Conservation (phyloP, 179 eudicot genomes). For the Dionaea muscipula region DNA sequence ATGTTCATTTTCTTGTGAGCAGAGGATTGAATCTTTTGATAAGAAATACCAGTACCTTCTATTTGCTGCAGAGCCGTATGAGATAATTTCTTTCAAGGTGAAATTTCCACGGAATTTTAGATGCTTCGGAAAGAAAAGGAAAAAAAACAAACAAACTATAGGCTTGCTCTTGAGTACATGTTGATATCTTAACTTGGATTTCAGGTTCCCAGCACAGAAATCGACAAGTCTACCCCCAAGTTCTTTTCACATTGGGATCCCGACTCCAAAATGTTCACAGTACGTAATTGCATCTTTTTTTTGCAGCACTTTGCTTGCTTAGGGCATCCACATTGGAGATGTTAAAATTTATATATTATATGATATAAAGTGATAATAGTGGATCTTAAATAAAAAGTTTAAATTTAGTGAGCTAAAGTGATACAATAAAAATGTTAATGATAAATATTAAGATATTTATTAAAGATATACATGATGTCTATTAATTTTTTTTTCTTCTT, state of each 20-base stretch:
- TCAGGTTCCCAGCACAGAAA: slow-evolving; percentile 91
- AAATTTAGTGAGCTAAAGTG: no score
- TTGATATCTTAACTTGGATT: slow-evolving; percentile 7
- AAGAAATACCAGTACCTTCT: slow-evolving; percentile 78
- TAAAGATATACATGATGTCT: no score
- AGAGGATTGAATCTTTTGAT: slow-evolving; percentile 78
- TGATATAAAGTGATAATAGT: no score
- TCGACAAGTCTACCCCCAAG: slow-evolving; percentile 89
- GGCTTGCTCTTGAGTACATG: no score
- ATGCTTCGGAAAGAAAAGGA: slow-evolving; percentile 2
- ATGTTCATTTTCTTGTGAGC: slow-evolving; percentile 13
- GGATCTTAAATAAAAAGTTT: no score
- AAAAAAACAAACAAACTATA: no score
- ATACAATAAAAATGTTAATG: no score
- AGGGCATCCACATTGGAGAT: no score
- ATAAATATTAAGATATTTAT: no score
- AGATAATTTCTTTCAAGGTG: slow-evolving; percentile 83
- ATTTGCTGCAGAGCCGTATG: slow-evolving; percentile 89
- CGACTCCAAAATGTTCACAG: slow-evolving; percentile 94
- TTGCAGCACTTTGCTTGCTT: not conserved
- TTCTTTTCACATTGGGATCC: slow-evolving; percentile 97
- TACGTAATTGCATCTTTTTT: slow-evolving; percentile 14
- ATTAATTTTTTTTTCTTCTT: no score
- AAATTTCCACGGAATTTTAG: not conserved
- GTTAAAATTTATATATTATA: no score